Conservation (phyloP, 169 alveolate genomes). For the Amoebophrya sp. region DNA sequence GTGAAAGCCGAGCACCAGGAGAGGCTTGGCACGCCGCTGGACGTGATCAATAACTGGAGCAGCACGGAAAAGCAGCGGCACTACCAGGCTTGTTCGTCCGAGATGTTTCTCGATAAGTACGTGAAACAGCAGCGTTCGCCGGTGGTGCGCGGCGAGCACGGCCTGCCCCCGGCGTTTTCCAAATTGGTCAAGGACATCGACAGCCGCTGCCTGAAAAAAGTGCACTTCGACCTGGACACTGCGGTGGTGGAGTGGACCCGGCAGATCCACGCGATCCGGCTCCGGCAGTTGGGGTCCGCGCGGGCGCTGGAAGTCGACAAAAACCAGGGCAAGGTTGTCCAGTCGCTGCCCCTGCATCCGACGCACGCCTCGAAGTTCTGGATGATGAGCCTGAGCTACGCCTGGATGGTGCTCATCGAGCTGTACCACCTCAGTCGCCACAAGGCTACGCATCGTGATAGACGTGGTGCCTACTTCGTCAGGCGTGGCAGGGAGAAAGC, state of each 20-base stretch:
- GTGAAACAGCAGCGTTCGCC: neutral
- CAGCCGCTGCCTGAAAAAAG: neutral
- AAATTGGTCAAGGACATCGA: neutral
- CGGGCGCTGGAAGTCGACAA: neutral
- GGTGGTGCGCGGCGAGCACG: neutral
- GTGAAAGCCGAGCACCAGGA: neutral
- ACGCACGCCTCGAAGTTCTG: neutral
- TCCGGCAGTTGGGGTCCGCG: neutral
- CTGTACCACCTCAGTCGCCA: neutral
- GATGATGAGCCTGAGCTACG: neutral
- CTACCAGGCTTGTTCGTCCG: neutral
- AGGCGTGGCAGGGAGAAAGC: no score
- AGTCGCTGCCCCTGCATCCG: neutral
- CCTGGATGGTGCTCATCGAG: slow-evolving; percentile 4
- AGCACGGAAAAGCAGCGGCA: neutral
- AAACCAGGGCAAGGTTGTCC: no score
- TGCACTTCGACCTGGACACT: neutral
- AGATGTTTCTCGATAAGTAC: neutral
- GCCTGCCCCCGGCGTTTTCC: neutral
- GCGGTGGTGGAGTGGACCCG: neutral
- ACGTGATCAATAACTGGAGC: neutral
- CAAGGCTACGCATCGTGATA: no score
- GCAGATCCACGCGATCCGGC: neutral
- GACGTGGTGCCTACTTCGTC: no score
- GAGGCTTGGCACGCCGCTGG: neutral